phyloP scores from a whole-genome alignment of 805 yeast species.

The Pichia rugopelliculosa region DNA sequence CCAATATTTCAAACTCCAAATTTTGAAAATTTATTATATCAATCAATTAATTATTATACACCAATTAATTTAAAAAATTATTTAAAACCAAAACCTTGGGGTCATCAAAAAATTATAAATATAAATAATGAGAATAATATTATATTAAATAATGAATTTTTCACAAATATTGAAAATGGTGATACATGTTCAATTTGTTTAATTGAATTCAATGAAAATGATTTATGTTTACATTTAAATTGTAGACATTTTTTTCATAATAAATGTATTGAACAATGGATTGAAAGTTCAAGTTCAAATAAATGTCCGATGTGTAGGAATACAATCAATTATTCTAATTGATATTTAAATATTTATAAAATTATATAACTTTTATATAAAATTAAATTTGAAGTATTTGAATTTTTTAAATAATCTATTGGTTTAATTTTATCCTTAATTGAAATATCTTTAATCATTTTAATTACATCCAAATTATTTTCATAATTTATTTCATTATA shows the following conservation, averaged over 20 bases:
- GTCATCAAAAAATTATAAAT: neutral
- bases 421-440: slow-evolving; percentile 12
- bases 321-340: neutral
- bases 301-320: slow-evolving; percentile 53
- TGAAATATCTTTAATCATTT: slow-evolving; percentile 8
- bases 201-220: slow-evolving; percentile 39
- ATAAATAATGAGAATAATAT: neutral
- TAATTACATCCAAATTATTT: slow-evolving; percentile 21
- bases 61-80: neutral
- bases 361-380: slow-evolving; percentile 14
- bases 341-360: neutral
- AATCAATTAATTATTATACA: neutral
- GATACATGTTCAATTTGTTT: slow-evolving; percentile 49
- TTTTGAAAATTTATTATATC: neutral
- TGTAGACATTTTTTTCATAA: slow-evolving; percentile 50
- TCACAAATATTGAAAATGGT: slow-evolving; percentile 7
- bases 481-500: slow-evolving; percentile 26
- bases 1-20: neutral
- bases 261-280: slow-evolving; percentile 54
- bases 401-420: neutral
- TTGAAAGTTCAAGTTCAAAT: slow-evolving; percentile 35
- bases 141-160: neutral
- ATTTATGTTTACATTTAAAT: slow-evolving; percentile 37
- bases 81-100: slow-evolving; percentile 1
- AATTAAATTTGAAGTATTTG: slow-evolving; percentile 17